phyloP scores from a whole-genome alignment of 768 basidiomycete species.

The Leccinum arenicola region DNA sequence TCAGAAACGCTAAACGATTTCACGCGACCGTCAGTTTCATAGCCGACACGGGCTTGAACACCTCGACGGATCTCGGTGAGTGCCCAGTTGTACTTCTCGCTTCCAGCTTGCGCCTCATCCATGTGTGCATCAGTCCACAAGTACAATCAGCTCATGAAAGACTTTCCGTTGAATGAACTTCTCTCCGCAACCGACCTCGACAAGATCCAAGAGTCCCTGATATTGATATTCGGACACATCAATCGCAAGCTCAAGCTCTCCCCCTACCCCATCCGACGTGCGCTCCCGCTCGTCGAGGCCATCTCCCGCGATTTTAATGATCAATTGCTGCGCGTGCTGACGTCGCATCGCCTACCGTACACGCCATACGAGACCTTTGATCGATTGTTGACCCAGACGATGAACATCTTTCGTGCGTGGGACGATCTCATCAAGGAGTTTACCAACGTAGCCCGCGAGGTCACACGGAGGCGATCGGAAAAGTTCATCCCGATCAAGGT shows the following conservation, averaged over 20 bases:
- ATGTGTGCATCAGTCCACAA: conserved; percentile 74
- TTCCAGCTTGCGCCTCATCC: background rate
- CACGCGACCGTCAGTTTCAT: conserved; percentile 97
- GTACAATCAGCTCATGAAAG: conserved; percentile 98
- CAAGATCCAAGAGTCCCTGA: conserved; percentile 88
- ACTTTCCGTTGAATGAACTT: conserved; percentile 96
- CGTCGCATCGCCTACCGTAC: conserved; percentile 88
- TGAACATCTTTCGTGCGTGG: conserved; percentile 82
- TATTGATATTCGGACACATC: conserved; percentile 87
- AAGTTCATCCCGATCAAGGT: conserved; percentile 98
- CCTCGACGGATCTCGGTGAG: conserved; percentile 84
- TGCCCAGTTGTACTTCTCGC: background rate
- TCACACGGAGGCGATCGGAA: conserved; percentile 84
- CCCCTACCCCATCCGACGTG: conserved; percentile 94
- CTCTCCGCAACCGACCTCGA: conserved; percentile 94
- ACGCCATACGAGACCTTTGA: conserved; percentile 95
- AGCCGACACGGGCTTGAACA: conserved; percentile 94
- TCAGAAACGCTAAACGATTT: conserved; percentile 95
- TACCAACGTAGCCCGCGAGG: conserved; percentile 88
- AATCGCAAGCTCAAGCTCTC: conserved; percentile 95
- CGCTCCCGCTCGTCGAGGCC: conserved; percentile 94
- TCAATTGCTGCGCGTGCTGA: conserved; percentile 86
- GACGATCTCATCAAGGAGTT: conserved; percentile 91
- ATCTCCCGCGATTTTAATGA: conserved; percentile 98
- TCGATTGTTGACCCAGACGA: conserved; percentile 70